Evolutionary conservation across 192 early-diverging fungal genomes (phyloP), one percentile per base, ranked within the genome.

Genomic region (Coemansia sp.): DNA sequence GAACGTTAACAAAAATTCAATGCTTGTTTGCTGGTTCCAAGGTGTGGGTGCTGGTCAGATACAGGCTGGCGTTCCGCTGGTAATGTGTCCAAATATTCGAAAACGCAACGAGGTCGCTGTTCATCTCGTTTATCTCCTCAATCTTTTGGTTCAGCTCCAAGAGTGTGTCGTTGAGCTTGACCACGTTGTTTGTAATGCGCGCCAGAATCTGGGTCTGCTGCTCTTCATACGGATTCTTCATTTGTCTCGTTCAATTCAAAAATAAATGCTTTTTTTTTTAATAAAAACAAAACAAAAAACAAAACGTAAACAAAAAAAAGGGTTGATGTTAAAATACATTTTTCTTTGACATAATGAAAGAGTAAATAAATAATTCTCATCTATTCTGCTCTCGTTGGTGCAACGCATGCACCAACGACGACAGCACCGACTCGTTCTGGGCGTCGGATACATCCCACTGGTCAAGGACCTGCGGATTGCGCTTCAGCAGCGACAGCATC

Each of bases 31-130:
- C 44, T 23, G 65, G 58, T 56, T 72, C 65, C 29, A 79, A 21
- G 44, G 65, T 73, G 52, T 79, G 68, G 18, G 76, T 79, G 40
- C 76, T 79, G 24, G 61, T 31, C 44, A 79, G 56, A 44, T 79
- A 79, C 43, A 79, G 46, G 62, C 49, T 73, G 22, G 70, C 69
- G 51, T 79, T 79, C 27, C 76, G 69, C 67, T 79, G 76, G 54
- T 73, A 79, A 51, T 79, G 76, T 58, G 67, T 67, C 76, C 76
- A 79, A 33, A 79, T 79, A 48, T 73, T 79, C 21, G 76, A 79
- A 43, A 69, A 79, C 14, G 70, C 69, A n/a, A 72, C 70, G 48
- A 79, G 44, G 70, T 79, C 76, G 61, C 65, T 78, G 62, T 78
- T 78, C 69, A 78, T 71, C 57, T 72, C 76, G 66, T 69, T 72